phyloP scores from a whole-genome alignment of 768 basidiomycete genomes.

The Naganishia antarctica region DNA sequence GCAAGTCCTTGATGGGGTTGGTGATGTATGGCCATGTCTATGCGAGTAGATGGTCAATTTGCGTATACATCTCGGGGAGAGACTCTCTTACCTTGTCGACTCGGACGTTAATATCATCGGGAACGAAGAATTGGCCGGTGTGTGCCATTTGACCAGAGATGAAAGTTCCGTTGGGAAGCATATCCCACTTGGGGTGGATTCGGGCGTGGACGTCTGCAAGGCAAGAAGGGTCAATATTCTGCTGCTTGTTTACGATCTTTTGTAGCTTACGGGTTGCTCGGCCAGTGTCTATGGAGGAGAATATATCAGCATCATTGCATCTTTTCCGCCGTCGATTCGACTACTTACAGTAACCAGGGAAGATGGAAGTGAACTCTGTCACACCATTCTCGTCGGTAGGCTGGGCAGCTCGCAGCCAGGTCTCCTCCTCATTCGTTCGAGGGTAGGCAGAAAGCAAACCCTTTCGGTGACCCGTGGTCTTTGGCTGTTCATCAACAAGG shows the following conservation, averaged over 20 bases:
- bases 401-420: conserved; percentile 45
- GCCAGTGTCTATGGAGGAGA: conserved; percentile 18
- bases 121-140: conserved; percentile 48
- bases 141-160: conserved; percentile 34
- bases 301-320: background rate
- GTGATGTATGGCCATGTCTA: conserved; percentile 37
- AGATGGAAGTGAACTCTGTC: conserved; percentile 40
- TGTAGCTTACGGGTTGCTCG: conserved; percentile 29
- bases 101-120: conserved; percentile 42
- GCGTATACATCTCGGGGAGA: no score
- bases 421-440: conserved; percentile 43
- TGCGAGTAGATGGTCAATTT: no score
- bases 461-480: conserved; percentile 36
- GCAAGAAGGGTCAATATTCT: background rate
- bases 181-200: conserved; percentile 29
- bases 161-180: conserved; percentile 30
- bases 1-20: conserved; percentile 39
- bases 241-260: no score
- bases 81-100: conserved; percentile 39
- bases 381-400: conserved; percentile 47
- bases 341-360: conserved; percentile 31
- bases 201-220: conserved; percentile 24
- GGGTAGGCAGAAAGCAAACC: conserved; percentile 46
- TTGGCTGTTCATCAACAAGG: conserved; percentile 40
- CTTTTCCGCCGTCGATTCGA: background rate